A percentile compares a stretch with the other conserved stretches of the same genome.
phyloP scores from a whole-genome alignment of 1,284 basidiomycete genomes.

The Papiliotrema nemorosa region DNA sequence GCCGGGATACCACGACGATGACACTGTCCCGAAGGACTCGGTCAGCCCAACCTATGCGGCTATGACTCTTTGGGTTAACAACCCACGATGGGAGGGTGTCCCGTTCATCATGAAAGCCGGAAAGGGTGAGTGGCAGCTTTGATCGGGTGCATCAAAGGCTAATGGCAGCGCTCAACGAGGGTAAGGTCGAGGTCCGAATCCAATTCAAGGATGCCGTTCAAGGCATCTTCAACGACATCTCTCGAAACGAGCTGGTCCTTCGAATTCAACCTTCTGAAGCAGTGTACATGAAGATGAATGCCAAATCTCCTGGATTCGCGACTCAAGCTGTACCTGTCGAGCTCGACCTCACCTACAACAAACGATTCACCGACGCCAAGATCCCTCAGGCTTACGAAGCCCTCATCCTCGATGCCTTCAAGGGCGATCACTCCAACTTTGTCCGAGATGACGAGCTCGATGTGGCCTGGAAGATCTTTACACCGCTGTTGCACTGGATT shows the following conservation, averaged over 20 bases:
- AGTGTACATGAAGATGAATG: constrained; percentile 91
- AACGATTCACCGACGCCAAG: constrained; percentile 78
- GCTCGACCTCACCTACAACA: constrained; percentile 96
- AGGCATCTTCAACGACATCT: constrained; percentile 92
- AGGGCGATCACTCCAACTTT: constrained; percentile 62
- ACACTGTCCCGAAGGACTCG: constrained; percentile 86
- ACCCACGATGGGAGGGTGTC: constrained; percentile 94
- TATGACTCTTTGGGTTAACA: constrained; percentile 81
- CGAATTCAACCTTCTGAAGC: constrained; percentile 93
- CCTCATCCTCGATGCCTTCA: constrained; percentile 82
- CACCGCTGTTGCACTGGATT: constrained; percentile 91
- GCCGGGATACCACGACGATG: constrained; percentile 94
- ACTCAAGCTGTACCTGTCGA: constrained; percentile 88
- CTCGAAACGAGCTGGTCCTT: constrained; percentile 90
- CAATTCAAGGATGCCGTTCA: constrained; percentile 95
- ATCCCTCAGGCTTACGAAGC: constrained; percentile 95
- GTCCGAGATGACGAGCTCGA: constrained; percentile 93
- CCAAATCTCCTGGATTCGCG: constrained; percentile 83
- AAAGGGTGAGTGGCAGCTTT: constrained; percentile 62
- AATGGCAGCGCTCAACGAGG: constrained; percentile 78
- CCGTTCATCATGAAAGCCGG: constrained; percentile 96
- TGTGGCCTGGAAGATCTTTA: constrained; percentile 97
- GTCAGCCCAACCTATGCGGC: constrained; percentile 90
- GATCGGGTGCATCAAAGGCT: background rate
- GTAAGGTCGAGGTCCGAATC: constrained; percentile 92